Percentiles rank a stretch among this genome's conserved stretches.
Conservation (phyloP, 2,329 filamentous ascomycete genomes). For the Monosporascus ibericus region DNA sequence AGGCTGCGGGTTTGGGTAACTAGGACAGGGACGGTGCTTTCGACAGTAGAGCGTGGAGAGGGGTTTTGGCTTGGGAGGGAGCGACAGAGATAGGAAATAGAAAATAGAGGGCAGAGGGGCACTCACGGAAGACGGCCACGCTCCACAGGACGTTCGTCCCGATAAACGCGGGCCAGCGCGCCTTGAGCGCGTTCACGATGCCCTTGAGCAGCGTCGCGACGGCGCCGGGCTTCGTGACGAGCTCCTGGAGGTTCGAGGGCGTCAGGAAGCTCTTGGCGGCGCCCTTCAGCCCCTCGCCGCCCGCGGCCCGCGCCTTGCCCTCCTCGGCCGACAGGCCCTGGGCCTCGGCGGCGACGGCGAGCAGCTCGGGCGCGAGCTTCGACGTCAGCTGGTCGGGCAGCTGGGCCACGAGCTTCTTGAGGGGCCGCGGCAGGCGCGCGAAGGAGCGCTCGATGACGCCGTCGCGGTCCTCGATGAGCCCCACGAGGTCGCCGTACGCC, state of each 20-base stretch:
- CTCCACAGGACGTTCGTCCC: constrained; percentile 91
- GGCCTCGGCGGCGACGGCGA: constrained; percentile 73
- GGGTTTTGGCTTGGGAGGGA: too few relatives aligned
- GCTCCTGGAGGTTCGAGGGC: constrained; percentile 67
- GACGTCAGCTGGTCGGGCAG: constrained; percentile 77
- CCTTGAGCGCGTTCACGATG: constrained; percentile 84
- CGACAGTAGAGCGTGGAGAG: not conserved
- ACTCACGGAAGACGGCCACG: constrained; percentile 73
- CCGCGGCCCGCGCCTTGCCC: constrained; percentile 40
- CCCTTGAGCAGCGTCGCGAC: constrained; percentile 77
- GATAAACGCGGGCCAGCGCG: constrained; percentile 83
- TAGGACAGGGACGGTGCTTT: not conserved
- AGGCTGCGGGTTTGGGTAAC: constrained; percentile 23
- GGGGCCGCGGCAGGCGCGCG: constrained; percentile 65
- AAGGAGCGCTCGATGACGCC: constrained; percentile 53
- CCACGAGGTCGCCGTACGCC: constrained; percentile 79
- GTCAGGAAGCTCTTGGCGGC: constrained; percentile 62
- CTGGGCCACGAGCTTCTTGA: constrained; percentile 81
- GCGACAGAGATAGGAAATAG: not conserved
- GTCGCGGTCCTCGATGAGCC: constrained; percentile 55
- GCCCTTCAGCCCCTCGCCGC: constrained; percentile 37
- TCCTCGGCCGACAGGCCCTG: constrained; percentile 53
- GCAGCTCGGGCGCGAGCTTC: constrained; percentile 70
- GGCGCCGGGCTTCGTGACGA: constrained; percentile 82
- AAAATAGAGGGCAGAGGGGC: not conserved